Conservation (phyloP, 345 rosid species). For the Streptanthus diversifolius region DNA sequence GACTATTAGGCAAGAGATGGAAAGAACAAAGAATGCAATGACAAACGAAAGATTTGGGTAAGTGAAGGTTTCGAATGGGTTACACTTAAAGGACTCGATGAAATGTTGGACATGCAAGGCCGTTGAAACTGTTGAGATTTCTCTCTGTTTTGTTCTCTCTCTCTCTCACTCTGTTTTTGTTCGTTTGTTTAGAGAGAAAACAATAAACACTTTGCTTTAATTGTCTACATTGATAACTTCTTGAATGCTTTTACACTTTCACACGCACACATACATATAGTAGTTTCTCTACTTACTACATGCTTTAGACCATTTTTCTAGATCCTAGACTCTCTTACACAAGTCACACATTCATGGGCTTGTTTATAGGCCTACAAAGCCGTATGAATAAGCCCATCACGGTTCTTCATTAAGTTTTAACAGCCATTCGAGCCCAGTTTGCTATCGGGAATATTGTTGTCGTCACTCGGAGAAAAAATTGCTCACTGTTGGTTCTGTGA, state of each 20-base stretch:
- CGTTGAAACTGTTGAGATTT: constrained; percentile 9
- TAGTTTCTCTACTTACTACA: too few relatives aligned
- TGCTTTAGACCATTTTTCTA: too few relatives aligned
- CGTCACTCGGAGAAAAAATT: neutral
- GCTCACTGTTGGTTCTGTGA: neutral
- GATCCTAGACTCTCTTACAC: too few relatives aligned
- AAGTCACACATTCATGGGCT: too few relatives aligned
- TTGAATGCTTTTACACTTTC: too few relatives aligned
- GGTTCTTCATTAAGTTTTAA: neutral
- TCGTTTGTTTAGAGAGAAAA: too few relatives aligned
- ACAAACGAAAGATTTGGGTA: constrained; percentile 60
- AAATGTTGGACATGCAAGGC: constrained; percentile 85
- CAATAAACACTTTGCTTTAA: too few relatives aligned
- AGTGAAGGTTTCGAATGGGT: constrained; percentile 48
- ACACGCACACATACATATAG: too few relatives aligned
- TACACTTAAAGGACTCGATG: constrained; percentile 46
- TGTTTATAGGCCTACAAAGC: neutral
- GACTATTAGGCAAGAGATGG: constrained; percentile 63
- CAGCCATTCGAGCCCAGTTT: neutral
- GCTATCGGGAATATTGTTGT: neutral
- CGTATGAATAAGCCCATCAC: neutral
- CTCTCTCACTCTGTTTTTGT: too few relatives aligned
- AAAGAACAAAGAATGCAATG: constrained; percentile 54
- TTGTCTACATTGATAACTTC: too few relatives aligned
- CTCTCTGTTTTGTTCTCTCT: too few relatives aligned